Conservation (phyloP, 1,284 basidiomycete genomes). For the Polyporus tsugae region DNA sequence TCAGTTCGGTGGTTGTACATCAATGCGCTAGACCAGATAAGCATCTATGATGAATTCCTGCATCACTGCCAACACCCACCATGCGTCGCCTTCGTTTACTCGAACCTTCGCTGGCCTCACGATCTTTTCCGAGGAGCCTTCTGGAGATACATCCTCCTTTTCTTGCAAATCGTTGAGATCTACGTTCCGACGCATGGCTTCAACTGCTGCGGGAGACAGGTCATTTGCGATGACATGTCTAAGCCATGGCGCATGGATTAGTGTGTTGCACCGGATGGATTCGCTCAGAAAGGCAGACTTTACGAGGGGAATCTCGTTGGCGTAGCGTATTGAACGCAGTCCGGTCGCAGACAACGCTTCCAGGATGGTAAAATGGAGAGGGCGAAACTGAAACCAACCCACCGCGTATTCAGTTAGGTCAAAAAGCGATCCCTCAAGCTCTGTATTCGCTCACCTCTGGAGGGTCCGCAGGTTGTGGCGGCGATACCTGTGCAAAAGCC, state of each 20-base stretch:
- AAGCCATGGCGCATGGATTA: slow-evolving; percentile 14
- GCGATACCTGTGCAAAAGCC: neutral
- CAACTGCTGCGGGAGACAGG: slow-evolving; percentile 83
- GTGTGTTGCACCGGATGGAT: slow-evolving; percentile 3
- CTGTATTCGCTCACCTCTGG: slow-evolving; percentile 1
- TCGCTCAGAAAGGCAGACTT: slow-evolving; percentile 55
- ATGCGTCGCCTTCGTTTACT: slow-evolving; percentile 94
- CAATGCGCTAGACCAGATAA: slow-evolving; percentile 62
- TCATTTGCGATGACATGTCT: slow-evolving; percentile 97
- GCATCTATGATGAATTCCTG: neutral
- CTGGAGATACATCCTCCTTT: slow-evolving; percentile 30
- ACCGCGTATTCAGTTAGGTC: no score
- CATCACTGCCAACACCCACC: slow-evolving; percentile 53
- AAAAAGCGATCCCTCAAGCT: neutral
- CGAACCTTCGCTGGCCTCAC: slow-evolving; percentile 64
- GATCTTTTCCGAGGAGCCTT: slow-evolving; percentile 33
- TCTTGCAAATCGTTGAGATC: slow-evolving; percentile 85
- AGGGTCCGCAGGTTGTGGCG: neutral
- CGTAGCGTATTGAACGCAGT: slow-evolving; percentile 95
- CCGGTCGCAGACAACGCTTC: slow-evolving; percentile 98
- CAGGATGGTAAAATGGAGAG: slow-evolving; percentile 83
- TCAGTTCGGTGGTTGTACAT: slow-evolving; percentile 92
- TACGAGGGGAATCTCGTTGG: slow-evolving; percentile 94
- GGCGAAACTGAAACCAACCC: slow-evolving; percentile 34
- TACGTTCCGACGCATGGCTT: slow-evolving; percentile 90